Evolutionary conservation across 2,329 filamentous ascomycete species (phyloP).

Genomic region (Periconia sp.): DNA sequence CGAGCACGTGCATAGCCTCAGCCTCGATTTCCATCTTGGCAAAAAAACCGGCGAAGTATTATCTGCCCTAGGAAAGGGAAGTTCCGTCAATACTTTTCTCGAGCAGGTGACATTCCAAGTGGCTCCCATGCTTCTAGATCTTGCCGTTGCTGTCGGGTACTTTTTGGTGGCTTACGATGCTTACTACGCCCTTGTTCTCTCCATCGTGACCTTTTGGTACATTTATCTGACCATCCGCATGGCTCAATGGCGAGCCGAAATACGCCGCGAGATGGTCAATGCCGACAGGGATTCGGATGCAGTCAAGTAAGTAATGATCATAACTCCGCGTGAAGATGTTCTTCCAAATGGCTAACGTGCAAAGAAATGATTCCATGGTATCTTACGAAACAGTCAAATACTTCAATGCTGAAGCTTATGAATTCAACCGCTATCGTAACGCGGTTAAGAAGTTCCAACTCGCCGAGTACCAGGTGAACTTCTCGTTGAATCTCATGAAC

Average conservation of each 20-base stretch:
- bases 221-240: conserved; percentile 95
- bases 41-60: conserved; percentile 97
- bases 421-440: conserved; percentile 59
- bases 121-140: conserved; percentile 89
- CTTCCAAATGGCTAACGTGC: conserved; percentile 21
- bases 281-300: conserved; percentile 93
- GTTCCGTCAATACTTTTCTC: conserved; percentile 92
- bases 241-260: conserved; percentile 88
- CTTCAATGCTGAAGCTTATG: conserved; percentile 63
- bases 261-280: conserved; percentile 91
- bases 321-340: too few species aligned
- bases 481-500: conserved; percentile 62
- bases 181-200: conserved; percentile 86
- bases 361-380: conserved; percentile 88
- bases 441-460: conserved; percentile 60
- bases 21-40: conserved; percentile 92
- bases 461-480: conserved; percentile 59
- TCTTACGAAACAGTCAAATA: conserved; percentile 85
- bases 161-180: conserved; percentile 79
- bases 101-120: conserved; percentile 97
- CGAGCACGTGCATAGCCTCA: conserved; percentile 93
- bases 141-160: conserved; percentile 80
- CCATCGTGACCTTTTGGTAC: conserved; percentile 92
- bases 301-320: conserved; percentile 68
- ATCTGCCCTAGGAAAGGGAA: conserved; percentile 93